Conservation (phyloP, 148 eudicot genomes). For the Rhododendron mucronatum region DNA sequence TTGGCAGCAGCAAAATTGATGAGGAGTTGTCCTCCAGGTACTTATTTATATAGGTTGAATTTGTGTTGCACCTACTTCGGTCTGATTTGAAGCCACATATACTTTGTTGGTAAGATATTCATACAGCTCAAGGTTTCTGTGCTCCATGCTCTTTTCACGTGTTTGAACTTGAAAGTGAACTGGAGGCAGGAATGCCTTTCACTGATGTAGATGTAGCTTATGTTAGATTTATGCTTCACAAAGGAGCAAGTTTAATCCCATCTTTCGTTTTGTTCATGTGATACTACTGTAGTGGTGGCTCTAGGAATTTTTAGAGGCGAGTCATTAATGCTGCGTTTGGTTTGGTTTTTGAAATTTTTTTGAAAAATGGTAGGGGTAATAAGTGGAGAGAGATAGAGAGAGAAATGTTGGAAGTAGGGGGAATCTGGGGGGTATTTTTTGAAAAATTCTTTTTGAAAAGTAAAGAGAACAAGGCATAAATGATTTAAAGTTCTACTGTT, state of each 20-base stretch:
- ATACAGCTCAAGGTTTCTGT: not conserved
- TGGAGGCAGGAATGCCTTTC: not conserved
- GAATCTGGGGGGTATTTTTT: too few species aligned
- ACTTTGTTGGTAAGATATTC: not conserved
- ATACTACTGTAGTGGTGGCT: not conserved
- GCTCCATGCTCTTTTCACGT: not conserved
- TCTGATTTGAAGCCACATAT: not conserved
- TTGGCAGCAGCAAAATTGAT: constrained; percentile 58
- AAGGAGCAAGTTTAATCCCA: not conserved
- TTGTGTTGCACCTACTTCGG: not conserved
- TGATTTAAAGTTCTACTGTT: not conserved
- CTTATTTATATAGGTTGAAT: not conserved
- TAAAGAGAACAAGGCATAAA: too few species aligned
- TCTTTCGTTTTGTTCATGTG: not conserved
- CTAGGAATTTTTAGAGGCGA: too few species aligned
- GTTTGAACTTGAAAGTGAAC: not conserved
- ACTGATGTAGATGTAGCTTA: not conserved
- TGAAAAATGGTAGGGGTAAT: too few species aligned
- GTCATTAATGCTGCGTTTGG: not conserved
- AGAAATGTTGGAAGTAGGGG: too few species aligned
- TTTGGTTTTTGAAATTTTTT: too few species aligned
- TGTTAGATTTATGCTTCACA: not conserved
- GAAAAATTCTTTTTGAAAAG: too few species aligned
- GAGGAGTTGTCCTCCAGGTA: constrained; percentile 68
- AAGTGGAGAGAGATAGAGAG: too few species aligned